Base-by-base conservation (phyloP, 257 asterid genomes). In the Nicotiana otophora region DNA sequence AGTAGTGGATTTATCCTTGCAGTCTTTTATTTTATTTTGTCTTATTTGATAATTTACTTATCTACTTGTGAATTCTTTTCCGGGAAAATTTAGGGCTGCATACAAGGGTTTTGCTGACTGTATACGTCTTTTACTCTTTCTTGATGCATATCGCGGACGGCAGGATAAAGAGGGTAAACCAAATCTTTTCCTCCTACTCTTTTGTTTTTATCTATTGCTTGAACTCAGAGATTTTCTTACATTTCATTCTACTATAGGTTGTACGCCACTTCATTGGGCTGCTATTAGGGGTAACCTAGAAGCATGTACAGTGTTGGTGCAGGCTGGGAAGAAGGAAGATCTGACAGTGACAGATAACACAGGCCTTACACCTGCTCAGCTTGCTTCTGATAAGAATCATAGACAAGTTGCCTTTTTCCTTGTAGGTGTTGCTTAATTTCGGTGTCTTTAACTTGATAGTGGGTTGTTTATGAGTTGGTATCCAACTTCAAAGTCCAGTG, bases 261-360 rank as follows among this genome's bases (percentile, higher is more conserved):
- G 99, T 88, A 94, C 98, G 67, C 97, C 99, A 82, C 93, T 96
- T 70, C 99, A 96, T 80, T 96, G 99, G 99, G 98, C 98, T 87
- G 98, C 99, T 85, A 93, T 93, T 72, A 91, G 94, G 90, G 99
- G 98, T 82, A 91, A 94, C 81, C 87, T 96, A 85, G 99, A 96
- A 90, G 99, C 99, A 81, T 96, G 99, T 93, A 96, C 98, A 57
- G 98, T 96, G 87, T 90, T 96, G 91, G 98, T 96, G 83, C 98
- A 92, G 88, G 97, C 99, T 63, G 99, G 99, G 82, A 94, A 96
- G 90, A 94, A 91, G 86, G 97, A 94, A 85, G 99, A 96, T 83
- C 92, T 96, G 88, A 91, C 91, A 89, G 86, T 94, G 78, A 89
- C 92, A 36, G 99, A 96, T 88, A 91, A 92, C 84, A 90, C 97